Conservation (phyloP, 73 alveolate species). For the Symbiodinium pilosum region DNA sequence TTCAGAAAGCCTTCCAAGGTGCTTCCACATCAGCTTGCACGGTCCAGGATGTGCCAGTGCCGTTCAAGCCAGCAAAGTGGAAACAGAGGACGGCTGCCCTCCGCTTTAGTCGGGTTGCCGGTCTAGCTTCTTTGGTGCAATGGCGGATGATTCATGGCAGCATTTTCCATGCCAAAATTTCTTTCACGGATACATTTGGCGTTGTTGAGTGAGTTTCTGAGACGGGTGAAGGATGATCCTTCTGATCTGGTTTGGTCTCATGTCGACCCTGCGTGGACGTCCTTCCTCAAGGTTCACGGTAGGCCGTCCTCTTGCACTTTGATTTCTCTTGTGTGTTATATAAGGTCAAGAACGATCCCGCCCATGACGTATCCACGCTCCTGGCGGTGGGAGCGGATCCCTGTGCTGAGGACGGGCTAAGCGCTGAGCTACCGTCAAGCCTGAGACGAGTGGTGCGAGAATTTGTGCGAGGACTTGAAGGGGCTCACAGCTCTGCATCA, state of each 20-base stretch:
- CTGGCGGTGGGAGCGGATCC: constrained; percentile 82
- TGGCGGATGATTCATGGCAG: too few species aligned
- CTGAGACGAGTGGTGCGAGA: neutral
- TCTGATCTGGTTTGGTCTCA: constrained; percentile 26
- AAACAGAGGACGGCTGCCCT: too few species aligned
- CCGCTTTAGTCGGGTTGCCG: too few species aligned
- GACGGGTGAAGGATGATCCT: neutral
- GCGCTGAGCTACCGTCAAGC: neutral
- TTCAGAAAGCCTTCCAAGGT: neutral
- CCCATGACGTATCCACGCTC: constrained; percentile 40
- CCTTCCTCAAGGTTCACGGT: constrained; percentile 36
- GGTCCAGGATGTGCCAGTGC: neutral
- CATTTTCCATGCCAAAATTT: too few species aligned
- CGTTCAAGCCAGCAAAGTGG: neutral
- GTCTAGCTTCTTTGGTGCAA: too few species aligned
- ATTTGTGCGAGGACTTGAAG: constrained; percentile 11
- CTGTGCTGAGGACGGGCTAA: constrained; percentile 14
- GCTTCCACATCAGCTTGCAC: constrained; percentile 5
- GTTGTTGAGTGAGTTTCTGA: neutral
- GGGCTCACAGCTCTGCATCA: constrained; percentile 72
- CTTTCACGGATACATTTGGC: neutral
- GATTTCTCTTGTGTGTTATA: neutral
- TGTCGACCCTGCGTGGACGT: constrained; percentile 51
- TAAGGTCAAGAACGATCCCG: constrained; percentile 64
- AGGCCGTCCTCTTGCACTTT: neutral